A percentile compares a stretch with the other conserved stretches of the same genome.
phyloP scores from a whole-genome alignment of 2,329 filamentous ascomycete species.

The Dactylellina sp. region DNA sequence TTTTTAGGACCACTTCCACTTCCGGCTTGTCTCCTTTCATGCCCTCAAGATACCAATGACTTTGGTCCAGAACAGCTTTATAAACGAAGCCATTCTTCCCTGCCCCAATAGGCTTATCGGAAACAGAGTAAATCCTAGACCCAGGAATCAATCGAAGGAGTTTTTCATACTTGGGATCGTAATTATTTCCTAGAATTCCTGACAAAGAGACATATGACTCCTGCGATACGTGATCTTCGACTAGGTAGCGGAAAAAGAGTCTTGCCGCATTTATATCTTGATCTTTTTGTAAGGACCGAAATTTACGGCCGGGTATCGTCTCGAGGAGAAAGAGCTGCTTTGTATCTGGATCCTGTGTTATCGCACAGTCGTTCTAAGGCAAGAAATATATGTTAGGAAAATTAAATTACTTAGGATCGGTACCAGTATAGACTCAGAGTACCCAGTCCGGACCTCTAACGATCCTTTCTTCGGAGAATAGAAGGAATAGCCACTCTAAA shows the following conservation, averaged over 20 bases:
- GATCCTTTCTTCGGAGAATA: no score
- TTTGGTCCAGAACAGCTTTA: not conserved
- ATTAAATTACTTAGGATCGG: no score
- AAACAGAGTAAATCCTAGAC: not conserved
- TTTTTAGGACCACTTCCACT: not conserved
- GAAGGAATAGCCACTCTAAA: not conserved
- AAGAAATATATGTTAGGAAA: not conserved
- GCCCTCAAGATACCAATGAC: not conserved
- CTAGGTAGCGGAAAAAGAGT: not conserved
- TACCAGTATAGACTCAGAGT: no score
- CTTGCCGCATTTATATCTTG: not conserved
- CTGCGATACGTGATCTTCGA: not conserved
- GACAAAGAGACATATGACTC: not conserved
- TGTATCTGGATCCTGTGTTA: constrained; percentile 3
- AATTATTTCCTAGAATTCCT: not conserved
- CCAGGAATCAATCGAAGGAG: not conserved
- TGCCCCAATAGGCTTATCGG: not conserved
- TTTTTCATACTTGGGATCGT: constrained; percentile 5
- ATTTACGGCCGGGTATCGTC: constrained; percentile 1
- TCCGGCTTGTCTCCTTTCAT: not conserved
- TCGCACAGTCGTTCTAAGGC: not conserved
- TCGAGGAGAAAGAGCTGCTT: constrained; percentile 1
- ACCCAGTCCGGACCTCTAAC: no score
- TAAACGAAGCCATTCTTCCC: constrained; percentile 3
- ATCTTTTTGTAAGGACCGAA: not conserved